A percentile compares a stretch with the other conserved stretches of the same genome.
phyloP scores from a whole-genome alignment of 2,329 filamentous ascomycete genomes.

The Colletotrichum lindemuthianum region DNA sequence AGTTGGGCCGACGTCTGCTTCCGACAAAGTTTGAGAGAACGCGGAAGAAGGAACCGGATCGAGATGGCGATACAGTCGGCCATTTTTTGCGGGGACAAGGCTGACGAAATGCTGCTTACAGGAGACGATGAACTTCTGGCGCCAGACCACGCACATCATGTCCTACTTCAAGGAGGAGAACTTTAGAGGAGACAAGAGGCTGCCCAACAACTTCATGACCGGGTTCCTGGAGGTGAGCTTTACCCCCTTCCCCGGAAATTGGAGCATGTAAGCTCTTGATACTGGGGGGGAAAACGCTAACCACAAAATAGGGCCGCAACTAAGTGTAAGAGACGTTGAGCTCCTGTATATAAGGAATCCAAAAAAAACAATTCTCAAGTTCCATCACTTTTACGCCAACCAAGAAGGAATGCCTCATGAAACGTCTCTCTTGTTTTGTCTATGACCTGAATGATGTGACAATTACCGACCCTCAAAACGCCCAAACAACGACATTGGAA shows the following conservation, averaged over 20 bases:
- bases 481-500: not conserved
- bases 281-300: not conserved
- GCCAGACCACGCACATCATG: conserved; percentile 94
- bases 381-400: too few species aligned
- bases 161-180: conserved; percentile 93
- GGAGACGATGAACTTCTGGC: conserved; percentile 99
- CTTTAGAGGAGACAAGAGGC: conserved; percentile 77
- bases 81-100: not conserved
- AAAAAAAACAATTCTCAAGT: conserved; percentile 1
- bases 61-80: not conserved
- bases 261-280: not conserved
- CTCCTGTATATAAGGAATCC: conserved; percentile 34
- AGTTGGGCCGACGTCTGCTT: not conserved
- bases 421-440: conserved; percentile 19
- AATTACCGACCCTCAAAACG: conserved; percentile 2
- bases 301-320: conserved; percentile 35
- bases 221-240: conserved; percentile 89
- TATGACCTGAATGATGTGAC: not conserved
- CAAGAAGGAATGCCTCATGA: too few species aligned
- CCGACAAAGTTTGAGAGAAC: not conserved
- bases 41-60: not conserved
- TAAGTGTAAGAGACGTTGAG: conserved; percentile 30
- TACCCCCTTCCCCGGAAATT: not conserved
- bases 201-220: conserved; percentile 91
- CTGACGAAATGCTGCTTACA: conserved; percentile 48